Conservation (phyloP, 176 grass and related monocot species). For the Saccharum spontaneum region DNA sequence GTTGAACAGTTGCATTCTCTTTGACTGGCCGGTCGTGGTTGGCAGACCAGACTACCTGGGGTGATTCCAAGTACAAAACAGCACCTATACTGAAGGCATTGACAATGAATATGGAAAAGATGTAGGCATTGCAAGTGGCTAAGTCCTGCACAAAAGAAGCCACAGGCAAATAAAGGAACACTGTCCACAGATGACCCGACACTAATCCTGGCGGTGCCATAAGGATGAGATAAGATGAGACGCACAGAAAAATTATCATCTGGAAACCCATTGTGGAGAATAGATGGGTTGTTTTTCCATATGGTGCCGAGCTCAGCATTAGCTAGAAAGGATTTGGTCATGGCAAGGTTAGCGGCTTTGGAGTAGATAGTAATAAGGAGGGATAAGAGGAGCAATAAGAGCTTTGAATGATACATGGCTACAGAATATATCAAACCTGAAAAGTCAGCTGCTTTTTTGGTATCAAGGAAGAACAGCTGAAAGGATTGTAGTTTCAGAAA, state of each 20-base stretch:
- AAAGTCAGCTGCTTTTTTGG: neutral
- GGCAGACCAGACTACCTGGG: slow-evolving; percentile 47
- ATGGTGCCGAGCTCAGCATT: neutral
- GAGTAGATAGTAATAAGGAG: neutral
- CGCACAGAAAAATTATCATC: neutral
- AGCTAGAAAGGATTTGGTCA: neutral
- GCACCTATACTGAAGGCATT: neutral
- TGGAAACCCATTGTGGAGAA: neutral
- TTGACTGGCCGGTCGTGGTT: slow-evolving; percentile 34
- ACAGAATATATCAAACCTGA: neutral
- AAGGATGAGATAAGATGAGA: neutral
- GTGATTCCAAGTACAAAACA: neutral
- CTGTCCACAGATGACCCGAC: fast-evolving
- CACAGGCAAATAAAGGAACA: slow-evolving; percentile 37
- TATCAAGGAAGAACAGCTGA: neutral
- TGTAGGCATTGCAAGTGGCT: slow-evolving; percentile 11
- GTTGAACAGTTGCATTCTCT: slow-evolving; percentile 45
- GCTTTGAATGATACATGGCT: slow-evolving; percentile 17
- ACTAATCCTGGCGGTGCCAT: neutral
- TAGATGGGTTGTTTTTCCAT: slow-evolving; percentile 25
- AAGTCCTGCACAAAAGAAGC: slow-evolving; percentile 43
- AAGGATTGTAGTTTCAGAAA: neutral
- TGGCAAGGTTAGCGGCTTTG: neutral
- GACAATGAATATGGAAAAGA: slow-evolving; percentile 15
- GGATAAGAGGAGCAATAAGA: neutral